Conservation (phyloP, 768 basidiomycete species). For the Mycena galericulata region DNA sequence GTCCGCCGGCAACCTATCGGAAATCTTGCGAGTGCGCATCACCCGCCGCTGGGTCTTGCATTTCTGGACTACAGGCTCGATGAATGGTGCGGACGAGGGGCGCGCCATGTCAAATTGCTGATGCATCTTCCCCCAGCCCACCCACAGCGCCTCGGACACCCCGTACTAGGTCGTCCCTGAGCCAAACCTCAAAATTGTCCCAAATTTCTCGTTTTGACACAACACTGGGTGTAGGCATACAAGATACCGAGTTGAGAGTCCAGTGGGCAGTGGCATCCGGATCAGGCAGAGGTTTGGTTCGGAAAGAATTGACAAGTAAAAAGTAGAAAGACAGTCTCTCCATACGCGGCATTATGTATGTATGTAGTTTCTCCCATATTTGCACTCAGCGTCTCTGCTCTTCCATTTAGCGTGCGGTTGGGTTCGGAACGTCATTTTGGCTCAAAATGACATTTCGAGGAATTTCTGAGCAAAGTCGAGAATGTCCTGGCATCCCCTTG, state of each 20-base stretch:
- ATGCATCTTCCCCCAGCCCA: too few relatives aligned
- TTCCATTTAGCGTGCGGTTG: slow-evolving; percentile 8
- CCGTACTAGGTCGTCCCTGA: too few relatives aligned
- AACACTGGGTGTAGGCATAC: slow-evolving; percentile 5
- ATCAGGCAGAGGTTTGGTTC: slow-evolving; percentile 3
- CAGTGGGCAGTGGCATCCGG: slow-evolving; percentile 1
- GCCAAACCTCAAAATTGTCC: slow-evolving; percentile 4
- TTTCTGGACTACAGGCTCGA: too few relatives aligned
- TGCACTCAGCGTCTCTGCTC: slow-evolving; percentile 5
- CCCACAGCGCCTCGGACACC: too few relatives aligned
- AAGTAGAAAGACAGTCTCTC: slow-evolving; percentile 1
- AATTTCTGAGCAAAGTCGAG: neutral
- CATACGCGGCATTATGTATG: neutral
- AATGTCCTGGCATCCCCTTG: slow-evolving; percentile 4
- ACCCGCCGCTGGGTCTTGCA: too few relatives aligned
- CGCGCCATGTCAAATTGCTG: too few relatives aligned
- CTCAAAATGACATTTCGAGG: neutral
- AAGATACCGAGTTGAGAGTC: neutral
- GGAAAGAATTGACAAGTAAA: slow-evolving; percentile 10
- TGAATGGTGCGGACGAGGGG: too few relatives aligned
- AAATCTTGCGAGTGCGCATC: too few relatives aligned
- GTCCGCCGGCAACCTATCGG: too few relatives aligned
- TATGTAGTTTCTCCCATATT: slow-evolving; percentile 5
- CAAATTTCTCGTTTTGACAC: neutral
- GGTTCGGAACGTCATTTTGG: neutral